phyloP scores from a whole-genome alignment of 164 flowering plant genomes.

The Tinospora cordifolia region DNA sequence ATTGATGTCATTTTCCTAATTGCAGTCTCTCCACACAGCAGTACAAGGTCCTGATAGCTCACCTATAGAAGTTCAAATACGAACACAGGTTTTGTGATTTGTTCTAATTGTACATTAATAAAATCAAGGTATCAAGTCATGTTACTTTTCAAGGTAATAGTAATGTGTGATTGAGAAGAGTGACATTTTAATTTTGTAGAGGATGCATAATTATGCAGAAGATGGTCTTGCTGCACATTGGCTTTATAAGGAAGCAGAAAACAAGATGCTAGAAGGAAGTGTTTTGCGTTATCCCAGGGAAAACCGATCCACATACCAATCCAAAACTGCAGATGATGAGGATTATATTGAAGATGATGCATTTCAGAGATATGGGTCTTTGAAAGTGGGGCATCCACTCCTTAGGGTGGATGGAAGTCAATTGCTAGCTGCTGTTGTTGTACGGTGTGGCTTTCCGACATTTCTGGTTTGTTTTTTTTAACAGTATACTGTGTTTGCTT shows the following conservation, averaged over 20 bases:
- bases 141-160: slow-evolving; percentile 2
- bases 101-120: background rate
- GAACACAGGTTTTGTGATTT: slow-evolving; percentile 64
- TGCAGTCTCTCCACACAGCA: slow-evolving; percentile 93
- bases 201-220: slow-evolving; percentile 95
- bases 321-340: slow-evolving; percentile 36
- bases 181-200: slow-evolving; percentile 29
- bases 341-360: slow-evolving; percentile 31
- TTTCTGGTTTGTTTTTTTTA: background rate
- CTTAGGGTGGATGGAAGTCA: slow-evolving; percentile 90
- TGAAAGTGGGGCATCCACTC: slow-evolving; percentile 82
- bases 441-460: slow-evolving; percentile 37
- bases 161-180: background rate
- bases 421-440: slow-evolving; percentile 80
- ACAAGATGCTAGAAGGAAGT: slow-evolving; percentile 24
- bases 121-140: background rate
- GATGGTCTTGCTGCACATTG: slow-evolving; percentile 98
- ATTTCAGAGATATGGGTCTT: slow-evolving; percentile 39
- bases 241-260: slow-evolving; percentile 87
- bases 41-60: slow-evolving; percentile 79
- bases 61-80: slow-evolving; percentile 90
- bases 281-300: slow-evolving; percentile 28
- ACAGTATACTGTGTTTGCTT: background rate
- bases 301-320: slow-evolving; percentile 28
- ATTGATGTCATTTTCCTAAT: slow-evolving; percentile 12